Evolutionary conservation across 2,329 filamentous ascomycete species (phyloP).

Genomic region (Diaporthe citriasiana): DNA sequence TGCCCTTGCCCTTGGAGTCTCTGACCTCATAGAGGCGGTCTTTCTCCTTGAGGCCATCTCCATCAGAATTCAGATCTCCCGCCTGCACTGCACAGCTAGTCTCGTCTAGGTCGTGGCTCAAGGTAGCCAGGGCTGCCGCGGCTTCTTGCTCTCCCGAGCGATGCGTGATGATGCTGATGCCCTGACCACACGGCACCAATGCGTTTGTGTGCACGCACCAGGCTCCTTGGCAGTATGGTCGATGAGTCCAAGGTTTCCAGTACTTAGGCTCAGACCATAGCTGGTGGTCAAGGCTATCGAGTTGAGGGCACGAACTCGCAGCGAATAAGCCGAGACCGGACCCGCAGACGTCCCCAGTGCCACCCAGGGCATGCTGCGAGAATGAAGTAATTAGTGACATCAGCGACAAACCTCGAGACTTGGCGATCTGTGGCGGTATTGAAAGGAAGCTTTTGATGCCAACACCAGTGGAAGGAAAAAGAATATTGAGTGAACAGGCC

Average conservation of each 20-base stretch:
- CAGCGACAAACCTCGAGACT: background rate
- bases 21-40: background rate
- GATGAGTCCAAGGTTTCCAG: slow-evolving; percentile 19
- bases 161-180: slow-evolving; percentile 25
- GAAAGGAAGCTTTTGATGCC: background rate
- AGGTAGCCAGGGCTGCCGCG: background rate
- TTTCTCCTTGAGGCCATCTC: background rate
- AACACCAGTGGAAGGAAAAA: background rate
- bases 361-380: background rate
- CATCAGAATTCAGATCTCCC: background rate
- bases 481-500: background rate
- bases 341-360: background rate
- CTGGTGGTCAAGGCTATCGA: background rate
- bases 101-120: background rate
- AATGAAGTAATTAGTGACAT: background rate
- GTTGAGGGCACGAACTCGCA: background rate
- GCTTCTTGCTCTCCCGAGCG: slow-evolving; percentile 2
- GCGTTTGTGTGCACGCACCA: slow-evolving; percentile 18
- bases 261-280: background rate
- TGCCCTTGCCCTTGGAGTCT: slow-evolving; percentile 1
- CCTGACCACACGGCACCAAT: slow-evolving; percentile 1
- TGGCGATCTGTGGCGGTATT: background rate
- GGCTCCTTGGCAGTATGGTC: background rate
- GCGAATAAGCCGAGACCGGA: background rate
- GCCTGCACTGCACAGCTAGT: background rate